Conservation (phyloP, 2,329 filamentous ascomycete species). For the Ophiocordyceps polyrhachis-furcata region DNA sequence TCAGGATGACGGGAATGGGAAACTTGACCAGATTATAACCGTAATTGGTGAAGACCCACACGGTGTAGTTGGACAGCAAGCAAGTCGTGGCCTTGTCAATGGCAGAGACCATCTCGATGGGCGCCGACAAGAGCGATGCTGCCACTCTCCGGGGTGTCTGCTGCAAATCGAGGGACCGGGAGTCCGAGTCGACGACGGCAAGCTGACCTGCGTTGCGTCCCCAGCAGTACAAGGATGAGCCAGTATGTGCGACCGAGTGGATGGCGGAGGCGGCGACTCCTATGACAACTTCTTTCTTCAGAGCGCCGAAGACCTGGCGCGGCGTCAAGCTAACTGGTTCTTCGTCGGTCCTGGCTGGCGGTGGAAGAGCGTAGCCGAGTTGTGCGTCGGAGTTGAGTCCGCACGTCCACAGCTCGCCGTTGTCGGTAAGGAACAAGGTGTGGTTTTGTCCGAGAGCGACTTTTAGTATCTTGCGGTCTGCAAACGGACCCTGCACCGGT, state of each 20-base stretch:
- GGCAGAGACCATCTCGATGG: constrained; percentile 62
- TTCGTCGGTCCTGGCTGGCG: constrained; percentile 50
- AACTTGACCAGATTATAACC: constrained; percentile 86
- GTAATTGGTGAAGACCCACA: constrained; percentile 90
- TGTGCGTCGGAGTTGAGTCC: constrained; percentile 75
- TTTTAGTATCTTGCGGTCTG: constrained; percentile 54
- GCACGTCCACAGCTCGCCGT: constrained; percentile 90
- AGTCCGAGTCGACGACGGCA: constrained; percentile 86
- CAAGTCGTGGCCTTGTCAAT: constrained; percentile 82
- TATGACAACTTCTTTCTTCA: constrained; percentile 69
- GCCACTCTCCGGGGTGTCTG: constrained; percentile 69
- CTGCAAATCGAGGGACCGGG: constrained; percentile 75
- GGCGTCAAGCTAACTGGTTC: constrained; percentile 67
- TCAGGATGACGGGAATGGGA: constrained; percentile 50
- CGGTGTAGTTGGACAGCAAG: constrained; percentile 68
- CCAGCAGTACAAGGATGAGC: constrained; percentile 72
- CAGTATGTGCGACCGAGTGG: constrained; percentile 79
- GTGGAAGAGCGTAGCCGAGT: constrained; percentile 64
- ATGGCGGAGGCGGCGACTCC: constrained; percentile 78
- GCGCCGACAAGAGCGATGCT: constrained; percentile 49
- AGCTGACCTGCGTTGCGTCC: constrained; percentile 91
- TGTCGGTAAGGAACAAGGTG: constrained; percentile 64
- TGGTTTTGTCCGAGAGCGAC: constrained; percentile 85
- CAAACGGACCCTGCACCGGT: constrained; percentile 60
- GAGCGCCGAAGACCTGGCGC: constrained; percentile 73